These are phyloP conservation scores for Phytophthora idaei DNA, from an alignment of 352 stramenopile genomes.

Conservation along the genomic window DNA sequence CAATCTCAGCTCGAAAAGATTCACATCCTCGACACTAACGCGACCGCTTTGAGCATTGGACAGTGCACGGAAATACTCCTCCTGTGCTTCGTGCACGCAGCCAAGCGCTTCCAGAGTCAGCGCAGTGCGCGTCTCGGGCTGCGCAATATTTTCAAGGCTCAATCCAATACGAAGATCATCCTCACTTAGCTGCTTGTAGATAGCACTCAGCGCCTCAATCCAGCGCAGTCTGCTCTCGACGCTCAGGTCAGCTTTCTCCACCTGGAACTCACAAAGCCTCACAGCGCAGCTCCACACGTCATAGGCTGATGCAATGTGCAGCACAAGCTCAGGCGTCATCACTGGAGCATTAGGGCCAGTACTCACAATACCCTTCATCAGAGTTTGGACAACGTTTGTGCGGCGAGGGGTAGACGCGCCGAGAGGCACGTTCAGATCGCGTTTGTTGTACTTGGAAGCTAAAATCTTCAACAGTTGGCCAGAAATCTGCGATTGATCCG, in stretches of 20 bases:
- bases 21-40: slow-evolving; percentile 82
- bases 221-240: slow-evolving; percentile 80
- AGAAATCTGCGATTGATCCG: slow-evolving; percentile 62
- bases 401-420: slow-evolving; percentile 48
- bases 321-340: slow-evolving; percentile 83
- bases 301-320: slow-evolving; percentile 84
- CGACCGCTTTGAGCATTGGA: slow-evolving; percentile 77
- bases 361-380: slow-evolving; percentile 78
- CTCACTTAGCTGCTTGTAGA: slow-evolving; percentile 90
- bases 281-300: slow-evolving; percentile 79
- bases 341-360: slow-evolving; percentile 62
- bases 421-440: slow-evolving; percentile 80
- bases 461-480: slow-evolving; percentile 77
- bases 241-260: slow-evolving; percentile 70
- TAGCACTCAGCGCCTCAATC: slow-evolving; percentile 84
- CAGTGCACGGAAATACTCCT: slow-evolving; percentile 87
- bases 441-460: slow-evolving; percentile 89
- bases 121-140: slow-evolving; percentile 74
- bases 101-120: slow-evolving; percentile 83
- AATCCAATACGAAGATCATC: slow-evolving; percentile 82
- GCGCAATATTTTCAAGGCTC: slow-evolving; percentile 75
- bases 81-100: slow-evolving; percentile 85
- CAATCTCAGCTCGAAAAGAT: slow-evolving; percentile 83
- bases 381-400: slow-evolving; percentile 86
- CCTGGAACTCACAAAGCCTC: slow-evolving; percentile 84